phyloP scores from a whole-genome alignment of 2,329 filamentous ascomycete species.

The Claviceps sp. region DNA sequence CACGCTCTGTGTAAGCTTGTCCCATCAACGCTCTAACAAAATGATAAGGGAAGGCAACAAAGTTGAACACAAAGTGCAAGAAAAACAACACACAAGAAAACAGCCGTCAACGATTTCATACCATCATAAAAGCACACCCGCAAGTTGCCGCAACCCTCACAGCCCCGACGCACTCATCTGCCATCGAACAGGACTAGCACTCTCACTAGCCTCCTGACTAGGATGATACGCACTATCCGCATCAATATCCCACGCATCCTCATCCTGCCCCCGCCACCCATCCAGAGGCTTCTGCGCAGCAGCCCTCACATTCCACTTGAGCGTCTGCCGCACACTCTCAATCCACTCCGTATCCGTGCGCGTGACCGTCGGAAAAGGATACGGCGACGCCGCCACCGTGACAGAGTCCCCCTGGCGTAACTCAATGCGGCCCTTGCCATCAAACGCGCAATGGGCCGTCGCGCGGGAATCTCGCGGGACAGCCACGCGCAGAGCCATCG shows the following conservation, averaged over 20 bases:
- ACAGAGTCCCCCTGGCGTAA: constrained; percentile 88
- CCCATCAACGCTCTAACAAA: too few relatives aligned
- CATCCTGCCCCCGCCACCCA: background rate
- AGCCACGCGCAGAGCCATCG: constrained; percentile 77
- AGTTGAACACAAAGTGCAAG: too few relatives aligned
- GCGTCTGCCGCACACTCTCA: constrained; percentile 79
- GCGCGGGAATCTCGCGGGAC: constrained; percentile 76
- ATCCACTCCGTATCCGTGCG: constrained; percentile 91
- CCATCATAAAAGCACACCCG: too few relatives aligned
- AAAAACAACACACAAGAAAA: too few relatives aligned
- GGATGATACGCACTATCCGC: constrained; percentile 63
- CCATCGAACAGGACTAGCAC: constrained; percentile 53
- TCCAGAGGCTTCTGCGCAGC: constrained; percentile 88
- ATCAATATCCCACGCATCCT: constrained; percentile 69
- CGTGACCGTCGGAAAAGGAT: constrained; percentile 93
- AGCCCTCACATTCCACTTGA: constrained; percentile 89
- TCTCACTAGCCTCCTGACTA: constrained; percentile 58
- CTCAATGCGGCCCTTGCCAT: constrained; percentile 91
- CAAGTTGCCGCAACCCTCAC: constrained; percentile 7
- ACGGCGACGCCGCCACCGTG: constrained; percentile 89
- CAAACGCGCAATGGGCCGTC: constrained; percentile 92
- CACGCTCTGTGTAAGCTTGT: too few relatives aligned
- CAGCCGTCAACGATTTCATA: too few relatives aligned
- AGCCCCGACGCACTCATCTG: constrained; percentile 59
- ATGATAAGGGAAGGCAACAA: too few relatives aligned